Evolutionary conservation across 1,284 basidiomycete genomes (phyloP), one percentile per base, ranked within the genome.

Genomic region (Agroathelia rolfsii): DNA sequence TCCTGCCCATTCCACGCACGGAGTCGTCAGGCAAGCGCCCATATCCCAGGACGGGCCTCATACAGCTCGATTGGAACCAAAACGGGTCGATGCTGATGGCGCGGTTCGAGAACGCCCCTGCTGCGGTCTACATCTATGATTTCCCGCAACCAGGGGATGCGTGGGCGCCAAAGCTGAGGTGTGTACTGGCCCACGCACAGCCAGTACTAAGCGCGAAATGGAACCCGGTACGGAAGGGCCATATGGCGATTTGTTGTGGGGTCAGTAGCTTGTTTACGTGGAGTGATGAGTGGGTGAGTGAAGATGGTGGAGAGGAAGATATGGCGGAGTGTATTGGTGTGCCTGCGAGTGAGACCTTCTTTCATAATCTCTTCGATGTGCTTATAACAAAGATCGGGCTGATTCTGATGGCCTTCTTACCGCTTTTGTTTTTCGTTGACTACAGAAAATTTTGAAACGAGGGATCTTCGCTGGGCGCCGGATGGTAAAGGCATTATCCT

Each of bases 251-350:
- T n/a, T 80, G 79, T 40, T 82, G 76, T 45, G 78, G 76, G 11
- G 66, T 55, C 26, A 67, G 71, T 28, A 74, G 77, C 34, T 51
- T 88, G 23, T 87, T 82, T 52, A 71, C 68, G 8, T 89, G 86
- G 86, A 84, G 79, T 42, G 79, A 83, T 42, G 83, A 86, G 47
- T 85, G 82, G 80, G 55, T 72, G 6, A 64, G 61, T 15, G 76
- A 77, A 34, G 53, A 48, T 10, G 69, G 62, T 2, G 55, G 56
- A 6, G 64, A 64, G 38, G 74, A 75, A 45, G 84, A 85, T 46
- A 76, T 84, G 53, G 82, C 82, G 0, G 83, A 87, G 52, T 87
- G 83, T 45, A 72, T 87, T 20, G 82, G 81, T 7, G 69, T 87
- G 3, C 83, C 83, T 34, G 70, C 80, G 21, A 71, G 82, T 85